phyloP scores from a whole-genome alignment of 2,329 filamentous ascomycete species.

The Fusarium udum region DNA sequence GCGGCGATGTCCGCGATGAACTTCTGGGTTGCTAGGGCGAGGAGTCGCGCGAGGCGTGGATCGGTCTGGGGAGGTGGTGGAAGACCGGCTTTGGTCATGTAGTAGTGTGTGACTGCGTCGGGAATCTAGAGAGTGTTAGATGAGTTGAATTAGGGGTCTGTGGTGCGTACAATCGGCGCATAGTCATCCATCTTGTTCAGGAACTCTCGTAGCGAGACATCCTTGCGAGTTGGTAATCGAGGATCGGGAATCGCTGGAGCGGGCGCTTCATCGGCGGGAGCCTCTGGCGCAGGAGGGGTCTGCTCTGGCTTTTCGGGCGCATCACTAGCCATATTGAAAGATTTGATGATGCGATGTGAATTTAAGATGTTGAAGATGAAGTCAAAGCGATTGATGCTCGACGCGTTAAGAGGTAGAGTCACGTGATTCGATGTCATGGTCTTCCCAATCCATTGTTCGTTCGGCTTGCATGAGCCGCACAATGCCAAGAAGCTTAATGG shows the following conservation, averaged over 20 bases:
- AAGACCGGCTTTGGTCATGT: constrained; percentile 94
- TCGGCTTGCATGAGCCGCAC: background rate
- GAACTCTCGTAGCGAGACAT: constrained; percentile 91
- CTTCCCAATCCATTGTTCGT: background rate
- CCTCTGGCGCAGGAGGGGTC: constrained; percentile 43
- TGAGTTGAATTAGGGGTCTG: background rate
- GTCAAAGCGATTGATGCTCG: background rate
- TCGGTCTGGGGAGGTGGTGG: constrained; percentile 92
- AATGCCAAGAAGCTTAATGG: constrained; percentile 18
- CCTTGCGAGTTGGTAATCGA: constrained; percentile 82
- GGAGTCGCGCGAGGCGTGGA: constrained; percentile 86
- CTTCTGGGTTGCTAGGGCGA: constrained; percentile 97
- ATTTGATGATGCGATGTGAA: constrained; percentile 26
- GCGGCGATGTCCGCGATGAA: constrained; percentile 98
- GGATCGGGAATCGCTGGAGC: constrained; percentile 64
- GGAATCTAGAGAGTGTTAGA: constrained; percentile 70
- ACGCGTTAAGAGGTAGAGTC: constrained; percentile 29
- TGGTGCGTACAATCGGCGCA: constrained; percentile 83
- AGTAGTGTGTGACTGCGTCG: constrained; percentile 97
- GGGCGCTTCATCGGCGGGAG: constrained; percentile 46
- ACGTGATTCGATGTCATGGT: constrained; percentile 39
- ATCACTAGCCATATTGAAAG: constrained; percentile 49
- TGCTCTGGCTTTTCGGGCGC: constrained; percentile 48
- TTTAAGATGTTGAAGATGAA: constrained; percentile 26
- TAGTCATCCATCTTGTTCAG: constrained; percentile 97